Evolutionary conservation across 495 filamentous ascomycete species (phyloP), one percentile per base, ranked within the genome.

Genomic region (Xylaria telfairii): DNA sequence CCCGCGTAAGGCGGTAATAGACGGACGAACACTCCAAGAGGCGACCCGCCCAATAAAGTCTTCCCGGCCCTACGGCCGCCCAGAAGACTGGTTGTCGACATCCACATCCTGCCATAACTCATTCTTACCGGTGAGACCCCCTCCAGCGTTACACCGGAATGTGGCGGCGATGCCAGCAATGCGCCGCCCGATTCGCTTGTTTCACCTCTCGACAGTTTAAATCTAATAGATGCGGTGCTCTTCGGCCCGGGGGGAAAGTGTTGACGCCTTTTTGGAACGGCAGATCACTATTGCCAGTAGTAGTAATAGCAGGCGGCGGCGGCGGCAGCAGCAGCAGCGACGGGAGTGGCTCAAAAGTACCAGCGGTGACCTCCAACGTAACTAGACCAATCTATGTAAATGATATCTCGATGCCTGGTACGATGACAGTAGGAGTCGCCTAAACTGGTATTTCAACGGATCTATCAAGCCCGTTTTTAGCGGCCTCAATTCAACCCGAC

Each of bases 81-180:
- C 44, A 57, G 68, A 21, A 41, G 69, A 37, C 60, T 57, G 69
- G 51, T 59, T 66, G 67, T 74, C 46, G 46, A 49, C 65, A 24
- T 69, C 57, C 7, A 42, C 47, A 34, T 59, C 46, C 42, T 37
- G 37, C 65, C 57, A 72, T 28, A 65, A 70, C 68, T 65, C 67
- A 65, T 69, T 75, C 68, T 59, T 67, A 65, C 76, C 69, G 76
- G 71, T 73, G 65, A 71, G 57, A 71, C 42, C 44, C 67, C 68
- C 65, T 67, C 69, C 51, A 73, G 68, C 66, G 74, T 78, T 75
- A 69, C 73, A 76, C 73, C 65, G 65, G 74, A 41, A 71, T 72
- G 73, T 72, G 67, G 74, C 67, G 19, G 65, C 62, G 61, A 53
- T 72, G 69, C 73, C 71, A 67, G 62, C 47, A 51, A 71, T 72